These are phyloP conservation scores for Botryosphaeria dothidea DNA, from an alignment of 2,329 filamentous ascomycete genomes.

Conservation along the genomic window DNA sequence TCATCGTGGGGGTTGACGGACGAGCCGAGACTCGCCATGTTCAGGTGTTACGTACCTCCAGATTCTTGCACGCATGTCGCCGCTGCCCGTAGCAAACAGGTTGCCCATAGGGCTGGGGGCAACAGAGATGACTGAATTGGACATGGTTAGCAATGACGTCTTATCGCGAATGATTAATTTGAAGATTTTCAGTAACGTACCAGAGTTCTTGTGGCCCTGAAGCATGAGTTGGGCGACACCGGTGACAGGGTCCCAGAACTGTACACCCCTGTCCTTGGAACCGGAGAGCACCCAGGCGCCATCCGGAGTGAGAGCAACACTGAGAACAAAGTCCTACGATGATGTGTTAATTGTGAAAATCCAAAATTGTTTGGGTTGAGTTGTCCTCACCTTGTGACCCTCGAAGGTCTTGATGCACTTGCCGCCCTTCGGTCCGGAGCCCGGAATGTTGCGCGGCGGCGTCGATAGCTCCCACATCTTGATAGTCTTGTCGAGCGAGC, in stretches of 20 bases:
- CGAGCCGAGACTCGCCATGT: not conserved
- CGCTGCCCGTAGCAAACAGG: constrained; percentile 93
- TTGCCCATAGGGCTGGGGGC: constrained; percentile 86
- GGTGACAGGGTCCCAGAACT: constrained; percentile 97
- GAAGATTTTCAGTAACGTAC: constrained; percentile 42
- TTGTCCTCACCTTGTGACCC: constrained; percentile 75
- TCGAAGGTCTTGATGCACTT: constrained; percentile 97
- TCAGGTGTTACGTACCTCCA: constrained; percentile 68
- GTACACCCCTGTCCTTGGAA: constrained; percentile 94
- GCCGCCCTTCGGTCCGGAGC: constrained; percentile 74
- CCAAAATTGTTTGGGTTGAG: not conserved
- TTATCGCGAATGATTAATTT: not conserved
- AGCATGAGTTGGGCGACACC: constrained; percentile 97
- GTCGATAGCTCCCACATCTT: constrained; percentile 97
- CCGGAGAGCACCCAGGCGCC: constrained; percentile 95
- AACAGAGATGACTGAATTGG: constrained; percentile 78
- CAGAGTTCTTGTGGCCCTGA: constrained; percentile 96
- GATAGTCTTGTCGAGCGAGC: constrained; percentile 96
- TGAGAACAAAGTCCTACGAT: constrained; percentile 86
- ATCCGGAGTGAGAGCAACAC: constrained; percentile 91
- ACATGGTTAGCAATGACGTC: not conserved
- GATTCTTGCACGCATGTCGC: constrained; percentile 96
- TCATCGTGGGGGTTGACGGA: not conserved
- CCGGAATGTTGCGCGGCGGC: constrained; percentile 65
- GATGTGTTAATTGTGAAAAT: not conserved